Conservation (phyloP, 805 yeast genomes). For the Starmerella riodocensis region DNA sequence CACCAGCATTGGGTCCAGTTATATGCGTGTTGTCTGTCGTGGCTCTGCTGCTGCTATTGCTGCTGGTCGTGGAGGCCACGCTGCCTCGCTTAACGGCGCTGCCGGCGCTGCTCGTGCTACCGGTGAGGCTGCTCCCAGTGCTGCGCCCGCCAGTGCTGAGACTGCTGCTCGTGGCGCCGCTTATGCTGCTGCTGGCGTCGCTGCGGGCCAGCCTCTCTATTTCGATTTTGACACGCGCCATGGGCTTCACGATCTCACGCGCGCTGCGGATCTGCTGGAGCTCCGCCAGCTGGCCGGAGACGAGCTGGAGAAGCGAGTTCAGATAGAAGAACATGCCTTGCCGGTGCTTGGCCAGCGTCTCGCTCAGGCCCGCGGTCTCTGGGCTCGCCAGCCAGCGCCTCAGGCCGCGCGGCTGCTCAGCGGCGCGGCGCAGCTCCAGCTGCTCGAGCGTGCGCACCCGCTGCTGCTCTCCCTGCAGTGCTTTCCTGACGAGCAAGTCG, state of each 20-base stretch:
- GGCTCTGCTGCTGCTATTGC: background rate
- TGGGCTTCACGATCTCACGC: background rate
- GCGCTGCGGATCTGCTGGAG: slow-evolving; percentile 26
- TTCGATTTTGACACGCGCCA: no score
- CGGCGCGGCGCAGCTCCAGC: slow-evolving; percentile 12
- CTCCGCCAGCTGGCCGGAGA: slow-evolving; percentile 26
- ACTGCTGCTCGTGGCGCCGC: no score
- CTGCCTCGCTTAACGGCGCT: background rate
- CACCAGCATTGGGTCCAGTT: background rate
- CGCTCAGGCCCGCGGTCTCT: slow-evolving; percentile 19
- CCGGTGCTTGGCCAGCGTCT: slow-evolving; percentile 26
- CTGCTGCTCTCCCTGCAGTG: slow-evolving; percentile 27
- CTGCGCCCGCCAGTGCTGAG: no score
- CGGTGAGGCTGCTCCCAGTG: background rate
- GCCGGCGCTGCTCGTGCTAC: background rate
- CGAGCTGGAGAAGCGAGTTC: slow-evolving; percentile 24
- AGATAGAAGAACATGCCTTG: slow-evolving; percentile 29
- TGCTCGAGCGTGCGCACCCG: slow-evolving; percentile 20
- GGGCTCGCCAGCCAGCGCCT: slow-evolving; percentile 22
- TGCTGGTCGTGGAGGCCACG: background rate
- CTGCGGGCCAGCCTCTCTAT: no score
- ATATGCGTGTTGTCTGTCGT: background rate
- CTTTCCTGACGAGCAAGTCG: slow-evolving; percentile 29
- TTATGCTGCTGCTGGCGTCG: no score
- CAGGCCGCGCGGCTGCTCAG: slow-evolving; percentile 6